Conservation (phyloP, 345 rosid genomes). For the Salix brachista region DNA sequence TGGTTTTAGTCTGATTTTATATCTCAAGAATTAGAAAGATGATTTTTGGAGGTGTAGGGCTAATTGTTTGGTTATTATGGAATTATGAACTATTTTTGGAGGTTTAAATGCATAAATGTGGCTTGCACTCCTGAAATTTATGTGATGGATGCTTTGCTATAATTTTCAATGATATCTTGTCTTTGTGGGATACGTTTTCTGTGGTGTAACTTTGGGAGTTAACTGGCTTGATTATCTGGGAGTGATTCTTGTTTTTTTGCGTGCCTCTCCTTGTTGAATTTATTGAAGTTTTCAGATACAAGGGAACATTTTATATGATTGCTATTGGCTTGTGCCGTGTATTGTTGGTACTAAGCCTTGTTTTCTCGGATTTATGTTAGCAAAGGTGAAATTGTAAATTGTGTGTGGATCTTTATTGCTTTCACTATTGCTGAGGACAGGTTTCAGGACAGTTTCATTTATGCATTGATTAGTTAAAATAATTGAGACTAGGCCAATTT, state of each 20-base stretch:
- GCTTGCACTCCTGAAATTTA: neutral
- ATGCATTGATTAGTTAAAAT: too few relatives aligned
- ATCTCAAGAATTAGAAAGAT: neutral
- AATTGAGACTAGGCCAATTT: too few relatives aligned
- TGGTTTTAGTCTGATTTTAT: neutral
- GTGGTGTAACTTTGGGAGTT: neutral
- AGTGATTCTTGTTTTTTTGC: neutral
- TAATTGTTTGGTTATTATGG: neutral
- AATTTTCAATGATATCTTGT: neutral
- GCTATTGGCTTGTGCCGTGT: neutral
- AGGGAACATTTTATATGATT: neutral
- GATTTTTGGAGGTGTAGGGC: neutral
- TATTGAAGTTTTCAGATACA: neutral
- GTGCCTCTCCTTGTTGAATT: neutral
- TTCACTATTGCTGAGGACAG: neutral
- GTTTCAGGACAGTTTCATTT: too few relatives aligned
- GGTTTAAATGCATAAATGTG: neutral
- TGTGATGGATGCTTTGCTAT: neutral
- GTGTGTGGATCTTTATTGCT: neutral
- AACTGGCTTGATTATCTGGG: neutral
- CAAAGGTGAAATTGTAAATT: neutral
- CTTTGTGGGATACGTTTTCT: neutral
- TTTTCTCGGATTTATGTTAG: neutral
- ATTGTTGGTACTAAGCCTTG: neutral
- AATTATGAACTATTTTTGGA: too few relatives aligned